phyloP scores from a whole-genome alignment of 352 stramenopile species.

The Phytophthora gonapodyides region DNA sequence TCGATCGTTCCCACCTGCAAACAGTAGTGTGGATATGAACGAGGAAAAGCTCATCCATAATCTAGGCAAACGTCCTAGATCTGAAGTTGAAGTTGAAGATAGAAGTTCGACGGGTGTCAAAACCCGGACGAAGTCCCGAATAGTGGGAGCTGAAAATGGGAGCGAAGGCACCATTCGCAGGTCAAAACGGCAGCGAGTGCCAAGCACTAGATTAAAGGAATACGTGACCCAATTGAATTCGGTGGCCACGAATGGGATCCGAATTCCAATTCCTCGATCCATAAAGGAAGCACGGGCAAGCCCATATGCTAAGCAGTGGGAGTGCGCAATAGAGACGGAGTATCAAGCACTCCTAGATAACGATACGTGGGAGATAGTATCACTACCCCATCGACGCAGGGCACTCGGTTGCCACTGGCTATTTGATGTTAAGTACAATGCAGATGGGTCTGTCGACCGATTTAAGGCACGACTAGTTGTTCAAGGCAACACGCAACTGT shows the following conservation, averaged over 20 bases:
- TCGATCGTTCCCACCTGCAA: conserved; percentile 4
- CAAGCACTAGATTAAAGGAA: conserved; percentile 2
- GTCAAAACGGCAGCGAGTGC: background rate
- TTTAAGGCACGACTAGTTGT: conserved; percentile 1
- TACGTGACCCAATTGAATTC: background rate
- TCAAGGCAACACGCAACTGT: conserved; percentile 3
- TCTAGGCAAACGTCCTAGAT: background rate
- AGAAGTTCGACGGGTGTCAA: background rate
- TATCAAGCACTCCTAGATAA: conserved; percentile 1
- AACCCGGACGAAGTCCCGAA: background rate
- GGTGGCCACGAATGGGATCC: background rate
- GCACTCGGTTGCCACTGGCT: background rate
- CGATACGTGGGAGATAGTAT: background rate
- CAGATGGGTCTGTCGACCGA: background rate
- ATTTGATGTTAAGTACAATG: conserved; percentile 13
- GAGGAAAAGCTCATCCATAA: background rate
- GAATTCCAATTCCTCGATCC: conserved; percentile 1
- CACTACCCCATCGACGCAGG: background rate
- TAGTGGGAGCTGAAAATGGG: background rate
- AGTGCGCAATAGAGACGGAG: conserved; percentile 10
- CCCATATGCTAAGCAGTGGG: conserved; percentile 11
- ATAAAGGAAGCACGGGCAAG: conserved; percentile 11
- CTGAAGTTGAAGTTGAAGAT: background rate
- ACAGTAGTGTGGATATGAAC: background rate
- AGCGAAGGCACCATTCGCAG: background rate